Base-by-base conservation (phyloP, 345 rosid genomes). In the Camelina laxa region DNA sequence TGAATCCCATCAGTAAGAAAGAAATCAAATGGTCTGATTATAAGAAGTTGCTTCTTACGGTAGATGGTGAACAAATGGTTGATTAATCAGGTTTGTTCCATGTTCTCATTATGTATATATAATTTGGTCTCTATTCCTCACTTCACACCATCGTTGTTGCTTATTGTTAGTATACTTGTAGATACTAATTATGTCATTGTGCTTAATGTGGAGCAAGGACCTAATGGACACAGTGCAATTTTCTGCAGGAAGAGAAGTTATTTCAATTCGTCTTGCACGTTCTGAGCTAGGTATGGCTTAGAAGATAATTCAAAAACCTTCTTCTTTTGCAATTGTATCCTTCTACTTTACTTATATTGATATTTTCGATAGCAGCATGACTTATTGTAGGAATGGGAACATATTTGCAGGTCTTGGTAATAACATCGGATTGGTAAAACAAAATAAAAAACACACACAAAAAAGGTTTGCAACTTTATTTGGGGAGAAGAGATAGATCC, bases 1-100 rank as follows among this genome's bases (percentile, higher is more conserved):
- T 91, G 71, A 87, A 91, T 74, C 97, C 97, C 19, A 84, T 94
- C 48, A 86, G 72, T 72, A 94, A 91, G 72, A 94, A 91, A 71
- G 97, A 94, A 84, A 88, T 94, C 61, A 94, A 90, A 85, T 94
- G 96, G 96, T 91, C 97, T 81, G 91, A 88, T 57, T 91, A 91
- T 78, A 90, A 86, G 89, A 94, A 94, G 81, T 97, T 94, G 73
- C 98, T 90, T 67, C 82, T 94, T 68, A 85, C 79, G 16, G 83
- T 90, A 44, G 97, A 91, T 61, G 96, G 92, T 74, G 91, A 86
- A 75, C 91, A 85, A 69, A 78, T 94, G 91, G 96, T 90, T 65
- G 91, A 95, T 81, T 90, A 92, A 72, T 92, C 97, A 86, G 97
- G 98, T 94, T 70, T 20, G 72, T 70, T 9, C 20, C 9, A 2